A percentile compares a stretch with the other conserved stretches of the same genome.
Evolutionary conservation across 495 filamentous ascomycete genomes (phyloP).

Genomic region (Daldinia grandis): DNA sequence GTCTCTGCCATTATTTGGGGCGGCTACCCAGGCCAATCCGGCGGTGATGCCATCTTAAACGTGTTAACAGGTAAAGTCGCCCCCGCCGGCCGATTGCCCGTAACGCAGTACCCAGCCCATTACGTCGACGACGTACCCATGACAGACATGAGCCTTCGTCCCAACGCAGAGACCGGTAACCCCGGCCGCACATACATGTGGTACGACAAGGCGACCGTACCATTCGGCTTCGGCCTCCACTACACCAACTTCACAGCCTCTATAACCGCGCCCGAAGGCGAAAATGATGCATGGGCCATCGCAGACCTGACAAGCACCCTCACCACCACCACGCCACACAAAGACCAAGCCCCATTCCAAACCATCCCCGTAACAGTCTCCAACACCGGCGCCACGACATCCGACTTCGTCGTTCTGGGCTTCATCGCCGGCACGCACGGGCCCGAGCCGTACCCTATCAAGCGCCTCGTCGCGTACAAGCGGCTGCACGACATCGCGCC

Average conservation of each 20-base stretch:
- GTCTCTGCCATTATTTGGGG: constrained; percentile 65
- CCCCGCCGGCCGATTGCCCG: constrained; percentile 65
- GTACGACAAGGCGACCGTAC: constrained; percentile 63
- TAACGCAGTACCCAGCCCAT: constrained; percentile 65
- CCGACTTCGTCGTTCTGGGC: constrained; percentile 66
- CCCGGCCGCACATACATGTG: constrained; percentile 69
- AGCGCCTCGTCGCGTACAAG: constrained; percentile 66
- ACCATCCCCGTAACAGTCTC: constrained; percentile 46
- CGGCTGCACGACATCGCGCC: constrained; percentile 57
- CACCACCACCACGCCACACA: constrained; percentile 30
- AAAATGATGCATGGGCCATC: constrained; percentile 30
- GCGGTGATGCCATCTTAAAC: constrained; percentile 63
- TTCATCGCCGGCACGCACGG: constrained; percentile 65
- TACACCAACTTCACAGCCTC: constrained; percentile 65
- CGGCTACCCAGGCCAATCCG: constrained; percentile 68
- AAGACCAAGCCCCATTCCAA: constrained; percentile 58
- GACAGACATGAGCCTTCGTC: constrained; percentile 65
- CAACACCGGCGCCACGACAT: constrained; percentile 61
- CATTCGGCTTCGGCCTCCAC: constrained; percentile 67
- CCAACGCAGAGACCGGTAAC: constrained; percentile 49
- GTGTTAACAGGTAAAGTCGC: constrained; percentile 62
- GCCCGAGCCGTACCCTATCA: constrained; percentile 66
- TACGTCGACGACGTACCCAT: constrained; percentile 64
- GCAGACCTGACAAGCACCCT: constrained; percentile 40
- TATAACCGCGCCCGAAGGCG: constrained; percentile 14